Base-by-base conservation (phyloP, 2,329 filamentous ascomycete species). In the Aureobasidium sp. region DNA sequence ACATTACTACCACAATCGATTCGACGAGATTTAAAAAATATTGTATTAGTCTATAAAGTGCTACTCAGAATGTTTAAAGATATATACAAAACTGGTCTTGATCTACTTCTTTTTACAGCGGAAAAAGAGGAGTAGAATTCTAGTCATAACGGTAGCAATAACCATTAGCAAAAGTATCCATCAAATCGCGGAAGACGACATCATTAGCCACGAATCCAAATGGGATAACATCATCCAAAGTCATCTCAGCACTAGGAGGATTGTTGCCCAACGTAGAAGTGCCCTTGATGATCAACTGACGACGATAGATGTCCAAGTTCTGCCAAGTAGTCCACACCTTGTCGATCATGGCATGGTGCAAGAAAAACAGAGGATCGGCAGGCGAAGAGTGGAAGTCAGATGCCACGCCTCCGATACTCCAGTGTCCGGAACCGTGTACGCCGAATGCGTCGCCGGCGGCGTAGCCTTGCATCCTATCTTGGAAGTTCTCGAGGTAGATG, bases 311-410 rank as follows among this genome's bases (percentile, higher is more conserved):
- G 54, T 77, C 69, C 41, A 70, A 62, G 54, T 72, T 73, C 59
- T 79, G 75, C 76, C 76, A 79, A 11, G 72, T 74, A 64, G 70
- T 72, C 64, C 68, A 79, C 4, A 71, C 57, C 1, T 72, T 66
- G 57, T 76, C 74, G 24, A 78, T 70, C 68, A 71, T 71, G 11
- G 63, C 64, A 11, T 55, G 29, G 57, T 78, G 75, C 27, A 75
- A 64, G 62, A 69, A 78, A 64, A 78, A 78, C 4, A 68, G 58
- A 3, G 74, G 74, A 44, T 78, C 74, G 6, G 65, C 68, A 1
- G 75, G 74, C 8, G 70, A 74, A 1, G 70, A 67, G 59, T 64
- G 59, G 53, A 70, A 74, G 61, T 78, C 74, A 38, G 68, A 67
- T 16, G 70, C 72, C 0, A 69, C 68, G 54, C 75, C 73, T 14